Conservation (phyloP, 495 filamentous ascomycete genomes). For the Jackrogersella multiformis region DNA sequence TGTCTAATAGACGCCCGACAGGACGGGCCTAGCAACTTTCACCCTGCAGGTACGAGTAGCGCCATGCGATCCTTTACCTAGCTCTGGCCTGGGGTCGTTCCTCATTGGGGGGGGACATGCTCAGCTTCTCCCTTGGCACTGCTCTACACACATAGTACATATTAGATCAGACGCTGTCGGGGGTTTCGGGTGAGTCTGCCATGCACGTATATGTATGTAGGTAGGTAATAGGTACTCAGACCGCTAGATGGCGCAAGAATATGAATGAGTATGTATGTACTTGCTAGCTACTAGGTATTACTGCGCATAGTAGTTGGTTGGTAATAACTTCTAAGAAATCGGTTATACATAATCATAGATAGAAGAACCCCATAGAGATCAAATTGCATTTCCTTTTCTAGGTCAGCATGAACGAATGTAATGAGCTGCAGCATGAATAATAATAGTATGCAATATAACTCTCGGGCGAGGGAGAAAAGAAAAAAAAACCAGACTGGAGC, state of each 20-base stretch:
- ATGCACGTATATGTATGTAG: neutral
- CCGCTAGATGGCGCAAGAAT: neutral
- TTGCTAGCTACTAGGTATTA: too few species aligned
- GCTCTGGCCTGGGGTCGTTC: neutral
- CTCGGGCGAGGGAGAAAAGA: constrained; percentile 9
- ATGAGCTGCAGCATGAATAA: too few species aligned
- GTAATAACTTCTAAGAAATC: neutral
- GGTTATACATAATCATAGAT: neutral
- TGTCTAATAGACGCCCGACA: neutral
- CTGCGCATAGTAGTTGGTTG: neutral
- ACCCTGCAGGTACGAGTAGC: constrained; percentile 14
- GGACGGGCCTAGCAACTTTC: neutral
- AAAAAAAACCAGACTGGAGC: too few species aligned
- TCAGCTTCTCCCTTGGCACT: constrained; percentile 1
- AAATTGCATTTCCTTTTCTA: constrained; percentile 6
- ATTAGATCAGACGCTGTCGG: constrained; percentile 15
- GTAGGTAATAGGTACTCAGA: neutral
- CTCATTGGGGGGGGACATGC: neutral
- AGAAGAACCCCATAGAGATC: neutral
- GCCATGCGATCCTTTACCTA: constrained; percentile 9
- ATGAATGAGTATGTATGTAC: too few species aligned
- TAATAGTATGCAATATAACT: constrained; percentile 9
- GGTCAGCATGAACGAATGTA: neutral
- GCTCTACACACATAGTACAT: too few species aligned
- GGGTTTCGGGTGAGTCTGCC: neutral